Base-by-base conservation (phyloP, 2,329 filamentous ascomycete genomes). In the Penicillium brasilianum region DNA sequence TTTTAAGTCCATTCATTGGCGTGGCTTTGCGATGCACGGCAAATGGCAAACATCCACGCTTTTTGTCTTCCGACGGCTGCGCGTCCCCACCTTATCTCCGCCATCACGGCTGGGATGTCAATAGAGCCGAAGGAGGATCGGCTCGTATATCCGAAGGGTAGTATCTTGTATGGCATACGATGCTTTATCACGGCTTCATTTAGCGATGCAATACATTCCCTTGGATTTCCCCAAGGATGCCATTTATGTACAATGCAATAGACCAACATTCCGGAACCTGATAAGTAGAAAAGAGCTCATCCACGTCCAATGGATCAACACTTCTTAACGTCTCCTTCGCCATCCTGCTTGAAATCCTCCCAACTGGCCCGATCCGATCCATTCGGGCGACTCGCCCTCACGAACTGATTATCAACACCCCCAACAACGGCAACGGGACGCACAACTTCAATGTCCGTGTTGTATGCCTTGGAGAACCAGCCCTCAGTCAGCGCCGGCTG, bases 351-450 rank as follows among this genome's bases (percentile, higher is more conserved):
- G 36, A 76, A 76, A 34, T 70, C 74, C 18, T 78, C 72, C 84
- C 84, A 86, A 14, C 72, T 79, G 4, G 83, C 75, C 43, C 70
- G 68, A 72, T 86, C 83, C 34, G 74, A 80, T 2, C 83, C 84
- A 72, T 85, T 86, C 4, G 84, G 83, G 59, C 82, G 77, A 61
- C 80, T 80, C 49, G 78, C 80, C 44, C 82, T 75, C 32, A 80
- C 62, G 64, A 83, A 84, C 30, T 76, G 77, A 67, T 82, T 83
- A 69, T 82, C 81, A 13, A 81, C 79, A 0, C 80, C 81, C 36
- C 81, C 78, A 43, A 84, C 77, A 53, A 74, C 71, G 9, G 80
- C 76, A 11, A 83, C 77, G 0, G 82, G 81, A 55, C 74, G 75
- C 4, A 83, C 80, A 25, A 81, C 77, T 51, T 80, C 71, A 78